A percentile compares a stretch with the other conserved stretches of the same genome.
These are phyloP conservation scores for Alternaria panax DNA, from an alignment of 2,329 filamentous ascomycete genomes.

Conservation along the genomic window DNA sequence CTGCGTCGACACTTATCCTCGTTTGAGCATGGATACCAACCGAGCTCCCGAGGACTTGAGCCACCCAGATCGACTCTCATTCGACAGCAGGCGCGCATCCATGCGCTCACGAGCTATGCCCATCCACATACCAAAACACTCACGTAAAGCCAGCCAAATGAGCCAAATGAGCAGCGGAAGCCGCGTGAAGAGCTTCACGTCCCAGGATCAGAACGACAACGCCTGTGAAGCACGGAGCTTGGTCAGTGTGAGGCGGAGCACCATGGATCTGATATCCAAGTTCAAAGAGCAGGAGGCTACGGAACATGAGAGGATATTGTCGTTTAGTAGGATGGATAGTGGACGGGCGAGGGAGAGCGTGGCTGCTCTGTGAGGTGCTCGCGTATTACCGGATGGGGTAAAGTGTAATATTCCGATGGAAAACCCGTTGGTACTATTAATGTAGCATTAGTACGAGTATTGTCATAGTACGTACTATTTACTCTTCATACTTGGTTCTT, in stretches of 20 bases:
- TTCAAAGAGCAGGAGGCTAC: conserved; percentile 47
- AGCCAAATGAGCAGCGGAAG: conserved; percentile 31
- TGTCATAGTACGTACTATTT: not conserved
- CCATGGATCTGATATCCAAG: conserved; percentile 50
- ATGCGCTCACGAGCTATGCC: conserved; percentile 26
- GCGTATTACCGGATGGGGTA: not conserved
- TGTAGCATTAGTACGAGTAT: not conserved
- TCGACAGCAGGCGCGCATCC: conserved; percentile 26
- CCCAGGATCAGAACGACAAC: conserved; percentile 20
- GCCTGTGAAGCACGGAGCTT: conserved; percentile 36
- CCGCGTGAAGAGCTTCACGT: conserved; percentile 26
- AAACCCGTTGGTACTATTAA: not conserved
- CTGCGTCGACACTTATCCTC: conserved; percentile 40
- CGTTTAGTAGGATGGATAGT: conserved; percentile 27
- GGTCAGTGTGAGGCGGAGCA: conserved; percentile 50
- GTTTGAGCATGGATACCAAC: conserved; percentile 29
- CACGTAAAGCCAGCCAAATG: conserved; percentile 31
- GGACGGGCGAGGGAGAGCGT: conserved; percentile 1
- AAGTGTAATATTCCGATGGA: not conserved
- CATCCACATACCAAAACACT: conserved; percentile 21
- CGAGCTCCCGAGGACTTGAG: conserved; percentile 26
- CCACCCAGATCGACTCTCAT: conserved; percentile 21
- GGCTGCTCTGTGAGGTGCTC: conserved; percentile 5
- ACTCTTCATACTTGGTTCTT: not conserved
- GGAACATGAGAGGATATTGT: conserved; percentile 44